A percentile compares a stretch with the other conserved stretches of the same genome.
phyloP scores from a whole-genome alignment of 177 flowering plant genomes.

The Telopea speciosissima region DNA sequence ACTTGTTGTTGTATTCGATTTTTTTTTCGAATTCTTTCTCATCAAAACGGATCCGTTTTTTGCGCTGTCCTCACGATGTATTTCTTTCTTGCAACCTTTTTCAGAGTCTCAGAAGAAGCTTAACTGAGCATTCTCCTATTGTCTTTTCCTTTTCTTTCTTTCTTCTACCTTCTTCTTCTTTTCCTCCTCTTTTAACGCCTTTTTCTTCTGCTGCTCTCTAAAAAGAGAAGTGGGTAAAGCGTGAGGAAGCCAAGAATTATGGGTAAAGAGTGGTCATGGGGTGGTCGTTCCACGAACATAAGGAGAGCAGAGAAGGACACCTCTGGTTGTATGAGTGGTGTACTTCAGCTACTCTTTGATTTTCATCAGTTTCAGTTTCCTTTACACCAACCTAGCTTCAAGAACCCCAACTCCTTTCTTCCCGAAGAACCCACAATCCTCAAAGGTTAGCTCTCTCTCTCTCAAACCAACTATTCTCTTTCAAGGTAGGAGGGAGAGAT shows the following conservation, averaged over 20 bases:
- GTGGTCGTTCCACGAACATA: constrained; percentile 15
- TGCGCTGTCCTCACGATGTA: too few relatives aligned
- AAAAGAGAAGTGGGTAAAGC: too few relatives aligned
- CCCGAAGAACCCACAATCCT: constrained; percentile 5
- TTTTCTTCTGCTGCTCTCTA: background rate
- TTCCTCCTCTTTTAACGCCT: background rate
- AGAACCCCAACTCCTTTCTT: constrained; percentile 13
- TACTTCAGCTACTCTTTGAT: constrained; percentile 58
- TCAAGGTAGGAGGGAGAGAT: background rate
- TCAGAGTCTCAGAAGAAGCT: background rate
- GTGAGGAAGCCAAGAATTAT: constrained; percentile 16
- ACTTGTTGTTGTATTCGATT: too few relatives aligned
- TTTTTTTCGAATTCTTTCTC: too few relatives aligned
- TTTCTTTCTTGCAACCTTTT: too few relatives aligned
- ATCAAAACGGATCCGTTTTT: constrained; percentile 38
- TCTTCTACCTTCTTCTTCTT: background rate
- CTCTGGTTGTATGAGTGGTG: constrained; percentile 60
- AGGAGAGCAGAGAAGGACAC: constrained; percentile 12
- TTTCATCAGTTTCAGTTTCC: constrained; percentile 43
- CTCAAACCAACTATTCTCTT: background rate
- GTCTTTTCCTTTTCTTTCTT: constrained; percentile 14
- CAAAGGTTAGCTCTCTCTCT: background rate
- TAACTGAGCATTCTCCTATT: background rate
- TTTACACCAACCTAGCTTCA: constrained; percentile 23
- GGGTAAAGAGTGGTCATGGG: constrained; percentile 51